Conservation (phyloP, 164 flowering plant species). For the Dillenia suffruticosa region DNA sequence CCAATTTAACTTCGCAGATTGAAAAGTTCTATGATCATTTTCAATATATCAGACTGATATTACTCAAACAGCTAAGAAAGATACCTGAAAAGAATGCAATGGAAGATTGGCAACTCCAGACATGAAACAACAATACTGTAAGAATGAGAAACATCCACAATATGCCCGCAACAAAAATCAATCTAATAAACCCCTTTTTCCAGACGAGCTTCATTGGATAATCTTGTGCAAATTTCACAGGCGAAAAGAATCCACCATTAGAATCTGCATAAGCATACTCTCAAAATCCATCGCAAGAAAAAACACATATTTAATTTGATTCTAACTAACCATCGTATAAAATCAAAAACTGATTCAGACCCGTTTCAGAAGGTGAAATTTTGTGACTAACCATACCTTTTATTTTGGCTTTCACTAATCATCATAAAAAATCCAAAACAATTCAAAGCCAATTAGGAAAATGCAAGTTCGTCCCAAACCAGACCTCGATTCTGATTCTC, state of each 20-base stretch:
- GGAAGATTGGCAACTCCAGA: constrained; percentile 91
- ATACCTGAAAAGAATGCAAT: constrained; percentile 77
- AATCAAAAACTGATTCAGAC: neutral
- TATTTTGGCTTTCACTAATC: neutral
- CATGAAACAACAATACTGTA: constrained; percentile 61
- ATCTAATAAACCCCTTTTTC: constrained; percentile 73
- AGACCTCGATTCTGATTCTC: too few species aligned
- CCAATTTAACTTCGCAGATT: too few species aligned
- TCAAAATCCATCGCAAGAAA: neutral
- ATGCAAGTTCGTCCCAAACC: too few species aligned
- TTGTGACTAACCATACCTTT: neutral
- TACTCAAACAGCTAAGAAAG: neutral
- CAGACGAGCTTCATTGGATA: constrained; percentile 59
- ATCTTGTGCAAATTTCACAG: constrained; percentile 37
- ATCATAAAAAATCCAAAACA: too few species aligned
- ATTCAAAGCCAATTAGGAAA: too few species aligned
- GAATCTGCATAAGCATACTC: constrained; percentile 28
- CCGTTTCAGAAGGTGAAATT: too few species aligned
- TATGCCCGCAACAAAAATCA: constrained; percentile 75
- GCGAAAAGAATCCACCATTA: constrained; percentile 34
- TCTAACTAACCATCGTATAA: too few species aligned
- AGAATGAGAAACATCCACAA: constrained; percentile 89
- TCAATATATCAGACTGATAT: neutral
- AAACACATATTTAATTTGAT: too few species aligned
- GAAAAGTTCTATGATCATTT: too few species aligned